phyloP scores from a whole-genome alignment of 768 basidiomycete genomes.

The Suillus sp. region DNA sequence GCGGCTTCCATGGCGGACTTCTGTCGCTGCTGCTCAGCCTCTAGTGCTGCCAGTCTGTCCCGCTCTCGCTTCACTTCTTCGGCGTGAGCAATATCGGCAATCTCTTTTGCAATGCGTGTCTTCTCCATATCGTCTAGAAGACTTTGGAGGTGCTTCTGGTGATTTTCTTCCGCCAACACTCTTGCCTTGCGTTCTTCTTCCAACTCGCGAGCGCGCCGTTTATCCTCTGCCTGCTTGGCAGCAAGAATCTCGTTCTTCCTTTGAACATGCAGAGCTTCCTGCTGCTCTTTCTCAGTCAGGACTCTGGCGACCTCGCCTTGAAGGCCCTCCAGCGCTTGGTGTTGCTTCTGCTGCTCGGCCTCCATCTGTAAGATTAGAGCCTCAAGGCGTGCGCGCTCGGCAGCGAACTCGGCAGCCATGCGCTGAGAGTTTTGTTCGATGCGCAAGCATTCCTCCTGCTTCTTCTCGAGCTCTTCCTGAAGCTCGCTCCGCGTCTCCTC shows the following conservation, averaged over 20 bases:
- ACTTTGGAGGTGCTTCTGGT: conserved; percentile 33
- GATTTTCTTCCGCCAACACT: conserved; percentile 29
- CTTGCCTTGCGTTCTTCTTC: conserved; percentile 35
- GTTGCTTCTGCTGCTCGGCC: conserved; percentile 20
- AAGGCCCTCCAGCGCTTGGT: conserved; percentile 25
- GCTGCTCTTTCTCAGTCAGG: conserved; percentile 30
- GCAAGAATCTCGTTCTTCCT: conserved; percentile 31
- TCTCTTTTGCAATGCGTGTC: conserved; percentile 28
- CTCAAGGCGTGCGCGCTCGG: conserved; percentile 39
- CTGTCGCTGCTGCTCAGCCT: conserved; percentile 32
- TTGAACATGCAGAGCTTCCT: conserved; percentile 30
- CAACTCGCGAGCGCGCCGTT: conserved; percentile 29
- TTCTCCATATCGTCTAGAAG: conserved; percentile 30
- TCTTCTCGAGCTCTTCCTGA: conserved; percentile 44
- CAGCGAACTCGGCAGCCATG: conserved; percentile 41
- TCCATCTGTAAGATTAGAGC: conserved; percentile 32
- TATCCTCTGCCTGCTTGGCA: conserved; percentile 29
- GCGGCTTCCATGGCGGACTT: conserved; percentile 27
- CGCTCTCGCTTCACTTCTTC: conserved; percentile 30
- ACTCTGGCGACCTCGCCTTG: conserved; percentile 32
- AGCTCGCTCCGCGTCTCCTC: conserved; percentile 49
- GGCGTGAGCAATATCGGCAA: conserved; percentile 24
- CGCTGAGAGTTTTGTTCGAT: conserved; percentile 42
- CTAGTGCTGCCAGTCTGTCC: conserved; percentile 33
- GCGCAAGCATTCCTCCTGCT: conserved; percentile 46